phyloP scores from a whole-genome alignment of 495 filamentous ascomycete genomes.

The Recurvomyces mirabilis region DNA sequence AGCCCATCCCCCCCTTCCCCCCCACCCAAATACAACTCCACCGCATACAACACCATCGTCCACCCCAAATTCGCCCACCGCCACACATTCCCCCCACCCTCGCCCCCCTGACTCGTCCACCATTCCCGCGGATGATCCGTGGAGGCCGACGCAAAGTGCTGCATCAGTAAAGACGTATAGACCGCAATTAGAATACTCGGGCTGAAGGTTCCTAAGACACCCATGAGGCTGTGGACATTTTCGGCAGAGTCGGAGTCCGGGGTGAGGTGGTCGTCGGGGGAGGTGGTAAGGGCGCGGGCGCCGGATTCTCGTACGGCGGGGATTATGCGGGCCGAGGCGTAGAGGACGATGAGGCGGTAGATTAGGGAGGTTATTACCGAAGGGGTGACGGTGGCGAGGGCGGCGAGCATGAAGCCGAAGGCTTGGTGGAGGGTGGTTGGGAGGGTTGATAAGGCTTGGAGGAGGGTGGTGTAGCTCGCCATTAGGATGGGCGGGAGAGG shows the following conservation, averaged over 20 bases:
- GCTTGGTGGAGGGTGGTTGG: slow-evolving; percentile 74
- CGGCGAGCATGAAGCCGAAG: slow-evolving; percentile 77
- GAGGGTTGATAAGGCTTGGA: slow-evolving; percentile 71
- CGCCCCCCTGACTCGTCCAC: slow-evolving; percentile 71
- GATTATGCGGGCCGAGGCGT: slow-evolving; percentile 90
- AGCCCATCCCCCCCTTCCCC: slow-evolving; percentile 57
- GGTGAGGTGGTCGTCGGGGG: slow-evolving; percentile 69
- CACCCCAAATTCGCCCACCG: slow-evolving; percentile 82
- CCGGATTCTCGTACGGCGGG: slow-evolving; percentile 82
- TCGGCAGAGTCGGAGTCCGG: too few species aligned
- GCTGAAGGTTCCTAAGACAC: slow-evolving; percentile 79
- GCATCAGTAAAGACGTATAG: slow-evolving; percentile 92
- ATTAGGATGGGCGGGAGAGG: slow-evolving; percentile 93
- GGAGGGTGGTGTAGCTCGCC: slow-evolving; percentile 89
- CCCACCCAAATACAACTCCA: slow-evolving; percentile 76
- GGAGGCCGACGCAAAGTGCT: slow-evolving; percentile 74
- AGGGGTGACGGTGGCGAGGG: slow-evolving; percentile 85
- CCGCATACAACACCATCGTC: slow-evolving; percentile 78
- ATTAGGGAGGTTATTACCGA: slow-evolving; percentile 87
- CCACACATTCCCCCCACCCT: slow-evolving; percentile 75
- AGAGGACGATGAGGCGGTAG: slow-evolving; percentile 87
- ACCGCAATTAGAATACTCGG: slow-evolving; percentile 87
- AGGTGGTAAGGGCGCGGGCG: slow-evolving; percentile 49
- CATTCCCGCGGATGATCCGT: slow-evolving; percentile 57
- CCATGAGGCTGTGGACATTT: slow-evolving; percentile 64